phyloP scores from a whole-genome alignment of 2,329 filamentous ascomycete genomes.

The Botrytis medusae region DNA sequence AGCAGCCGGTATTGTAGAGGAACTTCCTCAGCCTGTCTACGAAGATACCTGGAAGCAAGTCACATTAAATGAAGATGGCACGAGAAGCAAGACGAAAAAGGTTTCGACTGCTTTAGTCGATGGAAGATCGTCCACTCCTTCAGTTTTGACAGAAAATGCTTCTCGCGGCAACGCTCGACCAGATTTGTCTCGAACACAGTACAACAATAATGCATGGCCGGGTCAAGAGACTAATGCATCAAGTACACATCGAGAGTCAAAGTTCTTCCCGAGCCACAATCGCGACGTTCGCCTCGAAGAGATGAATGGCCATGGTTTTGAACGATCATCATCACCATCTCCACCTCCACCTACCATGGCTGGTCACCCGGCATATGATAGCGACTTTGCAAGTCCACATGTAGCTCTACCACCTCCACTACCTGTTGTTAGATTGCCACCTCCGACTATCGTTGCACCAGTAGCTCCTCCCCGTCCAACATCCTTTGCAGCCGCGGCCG shows the following conservation, averaged over 20 bases:
- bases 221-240: conserved; percentile 38
- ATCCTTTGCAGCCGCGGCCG: conserved; percentile 46
- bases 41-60: conserved; percentile 40
- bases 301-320: conserved; percentile 37
- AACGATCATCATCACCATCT: conserved; percentile 55
- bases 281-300: conserved; percentile 49
- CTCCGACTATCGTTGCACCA: conserved; percentile 45
- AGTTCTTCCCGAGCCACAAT: conserved; percentile 56
- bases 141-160: conserved; percentile 29
- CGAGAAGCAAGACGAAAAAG: conserved; percentile 33
- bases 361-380: conserved; percentile 71
- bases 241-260: conserved; percentile 53
- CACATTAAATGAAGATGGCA: conserved; percentile 36
- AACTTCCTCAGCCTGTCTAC: conserved; percentile 29
- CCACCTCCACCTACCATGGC: conserved; percentile 71
- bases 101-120: conserved; percentile 31
- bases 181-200: conserved; percentile 30
- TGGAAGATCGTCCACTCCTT: conserved; percentile 23
- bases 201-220: conserved; percentile 37
- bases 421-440: conserved; percentile 77
- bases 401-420: conserved; percentile 69
- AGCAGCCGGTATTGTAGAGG: conserved; percentile 32
- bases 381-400: conserved; percentile 62
- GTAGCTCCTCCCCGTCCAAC: conserved; percentile 46
- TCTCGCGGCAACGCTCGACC: conserved; percentile 24